Conservation (phyloP, 2,329 filamentous ascomycete genomes). For the Beauveria rudraprayagi region DNA sequence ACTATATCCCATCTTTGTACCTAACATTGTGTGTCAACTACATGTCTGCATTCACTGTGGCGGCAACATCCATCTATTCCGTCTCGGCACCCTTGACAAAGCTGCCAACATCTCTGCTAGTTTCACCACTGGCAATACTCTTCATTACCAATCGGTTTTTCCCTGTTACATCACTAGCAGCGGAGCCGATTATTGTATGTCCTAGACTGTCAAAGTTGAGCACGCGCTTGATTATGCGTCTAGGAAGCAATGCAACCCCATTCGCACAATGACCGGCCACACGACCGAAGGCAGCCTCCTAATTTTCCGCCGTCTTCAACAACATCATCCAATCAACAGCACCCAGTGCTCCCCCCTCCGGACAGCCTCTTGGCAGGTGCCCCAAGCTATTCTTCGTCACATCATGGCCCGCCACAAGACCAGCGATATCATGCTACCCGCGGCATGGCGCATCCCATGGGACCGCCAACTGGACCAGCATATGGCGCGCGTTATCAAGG, state of each 20-base stretch:
- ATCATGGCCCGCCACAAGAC: not conserved
- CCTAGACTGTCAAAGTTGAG: not conserved
- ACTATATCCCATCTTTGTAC: not conserved
- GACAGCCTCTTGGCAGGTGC: constrained; percentile 17
- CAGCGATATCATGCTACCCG: not conserved
- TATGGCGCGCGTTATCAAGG: not conserved
- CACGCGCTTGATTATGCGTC: constrained; percentile 1
- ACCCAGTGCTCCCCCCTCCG: constrained; percentile 20
- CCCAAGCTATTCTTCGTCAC: constrained; percentile 11
- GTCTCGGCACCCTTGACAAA: not conserved
- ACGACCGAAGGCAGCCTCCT: constrained; percentile 2
- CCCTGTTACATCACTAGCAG: not conserved
- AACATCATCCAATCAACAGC: constrained; percentile 18
- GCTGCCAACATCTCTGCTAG: not conserved
- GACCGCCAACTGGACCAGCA: not conserved
- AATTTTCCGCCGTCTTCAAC: not conserved
- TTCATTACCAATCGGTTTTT: not conserved
- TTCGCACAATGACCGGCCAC: constrained; percentile 8
- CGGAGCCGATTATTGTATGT: not conserved
- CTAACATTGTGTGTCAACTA: not conserved
- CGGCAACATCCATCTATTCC: not conserved
- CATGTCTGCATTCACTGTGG: not conserved
- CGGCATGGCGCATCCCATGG: not conserved
- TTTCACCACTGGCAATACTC: not conserved
- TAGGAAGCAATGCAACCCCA: constrained; percentile 9